Evolutionary conservation across 2,329 filamentous ascomycete genomes (phyloP).

Genomic region (Sclerotinia subarctica): DNA sequence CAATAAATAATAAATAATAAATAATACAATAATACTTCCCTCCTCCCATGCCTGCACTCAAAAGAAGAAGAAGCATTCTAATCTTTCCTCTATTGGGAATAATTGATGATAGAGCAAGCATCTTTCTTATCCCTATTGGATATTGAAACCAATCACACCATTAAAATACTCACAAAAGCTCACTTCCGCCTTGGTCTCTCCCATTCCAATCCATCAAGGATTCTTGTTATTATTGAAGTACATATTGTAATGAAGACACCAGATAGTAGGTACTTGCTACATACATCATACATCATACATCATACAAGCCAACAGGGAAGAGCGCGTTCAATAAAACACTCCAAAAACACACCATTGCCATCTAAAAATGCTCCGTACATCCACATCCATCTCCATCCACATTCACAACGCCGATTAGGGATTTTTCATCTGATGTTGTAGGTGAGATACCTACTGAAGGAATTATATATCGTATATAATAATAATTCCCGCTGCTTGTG

Average conservation of each 20-base stretch:
- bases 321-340: not conserved
- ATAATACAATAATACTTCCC: not conserved
- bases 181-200: too few relatives aligned
- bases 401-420: slow-evolving; percentile 1
- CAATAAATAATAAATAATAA: not conserved
- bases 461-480: not conserved
- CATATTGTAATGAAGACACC: too few relatives aligned
- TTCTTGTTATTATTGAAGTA: too few relatives aligned
- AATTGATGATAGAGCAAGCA: too few relatives aligned
- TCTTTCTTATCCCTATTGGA: too few relatives aligned
- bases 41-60: not conserved
- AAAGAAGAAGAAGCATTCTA: too few relatives aligned
- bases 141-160: too few relatives aligned
- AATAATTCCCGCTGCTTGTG: not conserved
- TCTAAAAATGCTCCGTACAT: not conserved
- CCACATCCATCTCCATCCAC: not conserved
- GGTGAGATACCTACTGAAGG: not conserved
- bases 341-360: not conserved
- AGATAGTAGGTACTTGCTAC: not conserved
- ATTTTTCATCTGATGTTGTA: not conserved
- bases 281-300: not conserved
- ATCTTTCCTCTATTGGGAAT: too few relatives aligned
- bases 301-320: slow-evolving; percentile 2
- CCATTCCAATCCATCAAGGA: too few relatives aligned
- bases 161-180: too few relatives aligned